Base-by-base conservation (phyloP, 2,329 filamentous ascomycete species). In the Apiospora sp. region DNA sequence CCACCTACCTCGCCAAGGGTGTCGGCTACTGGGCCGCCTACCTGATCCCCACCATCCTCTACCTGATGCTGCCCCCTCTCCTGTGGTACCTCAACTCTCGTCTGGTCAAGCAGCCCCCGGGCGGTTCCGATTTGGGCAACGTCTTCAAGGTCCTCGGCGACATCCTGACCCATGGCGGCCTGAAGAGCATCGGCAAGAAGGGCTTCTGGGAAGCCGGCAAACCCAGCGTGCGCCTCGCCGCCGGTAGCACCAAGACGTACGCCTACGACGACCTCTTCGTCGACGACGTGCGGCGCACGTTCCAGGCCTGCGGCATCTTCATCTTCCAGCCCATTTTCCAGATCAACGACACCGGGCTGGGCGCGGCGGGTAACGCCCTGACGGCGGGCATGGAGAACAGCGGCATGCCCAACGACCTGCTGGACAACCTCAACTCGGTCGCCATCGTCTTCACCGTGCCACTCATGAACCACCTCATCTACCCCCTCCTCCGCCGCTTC, bases 211-310 rank as follows among this genome's bases (percentile, higher is more conserved):
- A 91, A 54, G 81, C 84, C n/a, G 87, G 87, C 70, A 91, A 90
- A 83, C 90, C 90, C 10, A 88, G 86, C 77, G 81, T 82, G 14
- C 85, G 85, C 27, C 81, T 82, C 14, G 85, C 86, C n/a, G 80
- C 81, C 6, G 83, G 83, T 71, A 86, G 83, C 6, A 73, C 72
- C 54, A 78, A 76, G 71, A 72, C 73, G 68, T 87, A 78, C 81
- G 84, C 4, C 0, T 92, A 89, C 88, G 91, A 92, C 74, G 91
- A 93, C 76, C 86, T 87, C 30, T 93, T 91, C 85, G 90, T 93
- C 48, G 90, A 92, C 78, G 89, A 92, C 75, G 88, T 92, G 49
- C 84, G 85, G 70, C 89, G 90, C 78, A 89, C 89, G n/a, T 83
- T 90, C 75, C 85, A 87, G 75, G 88, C 88, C 16, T 88, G 87